These are phyloP conservation scores for Candida broadrunensis DNA, from an alignment of 805 yeast species.

Conservation along the genomic window DNA sequence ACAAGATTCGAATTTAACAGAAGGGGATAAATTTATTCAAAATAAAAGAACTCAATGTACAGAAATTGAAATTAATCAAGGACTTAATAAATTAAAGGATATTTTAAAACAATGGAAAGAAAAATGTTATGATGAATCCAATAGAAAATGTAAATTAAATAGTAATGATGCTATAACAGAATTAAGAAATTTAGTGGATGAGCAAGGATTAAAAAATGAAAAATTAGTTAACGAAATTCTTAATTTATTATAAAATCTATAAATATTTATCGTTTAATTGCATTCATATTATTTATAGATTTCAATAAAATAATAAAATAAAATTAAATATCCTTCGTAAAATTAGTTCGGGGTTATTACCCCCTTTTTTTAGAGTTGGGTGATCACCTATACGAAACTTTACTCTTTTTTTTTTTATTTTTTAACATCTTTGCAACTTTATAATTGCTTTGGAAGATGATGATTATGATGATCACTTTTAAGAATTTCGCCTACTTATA, in stretches of 20 bases:
- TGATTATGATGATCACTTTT: too few species aligned
- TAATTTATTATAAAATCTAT: not conserved
- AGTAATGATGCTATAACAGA: constrained; percentile 21
- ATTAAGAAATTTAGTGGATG: constrained; percentile 8
- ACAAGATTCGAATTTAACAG: constrained; percentile 48
- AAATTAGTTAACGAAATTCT: not conserved
- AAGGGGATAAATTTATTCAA: constrained; percentile 39
- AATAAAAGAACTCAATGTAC: constrained; percentile 51
- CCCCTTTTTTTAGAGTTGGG: too few species aligned
- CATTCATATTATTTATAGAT: too few species aligned
- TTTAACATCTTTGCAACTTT: too few species aligned
- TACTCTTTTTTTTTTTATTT: too few species aligned
- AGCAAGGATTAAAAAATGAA: not conserved
- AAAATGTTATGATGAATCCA: constrained; percentile 32
- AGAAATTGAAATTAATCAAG: constrained; percentile 50
- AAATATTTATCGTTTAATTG: too few species aligned
- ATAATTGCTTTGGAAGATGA: too few species aligned
- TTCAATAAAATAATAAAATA: too few species aligned
- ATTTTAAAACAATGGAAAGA: constrained; percentile 56
- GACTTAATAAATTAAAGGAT: constrained; percentile 47
- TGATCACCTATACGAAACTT: too few species aligned
- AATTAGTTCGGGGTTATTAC: too few species aligned
- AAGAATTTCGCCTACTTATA: too few species aligned
- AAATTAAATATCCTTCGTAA: too few species aligned
- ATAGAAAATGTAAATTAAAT: constrained; percentile 38